Evolutionary conservation across 2,329 filamentous ascomycete genomes (phyloP).

Genomic region (Colletotrichum filicis): DNA sequence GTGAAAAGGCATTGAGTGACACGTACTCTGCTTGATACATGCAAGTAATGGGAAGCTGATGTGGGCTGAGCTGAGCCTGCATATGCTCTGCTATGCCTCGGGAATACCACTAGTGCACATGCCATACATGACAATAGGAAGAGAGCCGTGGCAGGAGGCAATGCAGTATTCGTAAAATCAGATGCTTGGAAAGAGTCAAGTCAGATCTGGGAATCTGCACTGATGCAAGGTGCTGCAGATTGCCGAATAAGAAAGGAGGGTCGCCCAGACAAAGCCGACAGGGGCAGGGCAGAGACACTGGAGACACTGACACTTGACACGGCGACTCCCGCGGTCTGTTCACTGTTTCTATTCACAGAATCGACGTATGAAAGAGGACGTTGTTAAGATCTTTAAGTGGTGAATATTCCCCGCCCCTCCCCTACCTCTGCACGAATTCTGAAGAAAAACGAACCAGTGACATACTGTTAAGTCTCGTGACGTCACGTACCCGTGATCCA

Average conservation of each 20-base stretch:
- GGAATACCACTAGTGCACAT: constrained; percentile 4
- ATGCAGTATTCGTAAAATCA: background rate
- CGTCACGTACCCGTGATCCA: background rate
- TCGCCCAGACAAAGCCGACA: constrained; percentile 10
- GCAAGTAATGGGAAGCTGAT: background rate
- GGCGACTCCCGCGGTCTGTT: background rate
- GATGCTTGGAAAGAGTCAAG: constrained; percentile 1
- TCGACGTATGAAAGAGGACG: background rate
- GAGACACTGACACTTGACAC: background rate
- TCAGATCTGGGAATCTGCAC: background rate
- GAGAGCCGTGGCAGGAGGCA: background rate
- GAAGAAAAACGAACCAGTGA: background rate
- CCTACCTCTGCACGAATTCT: background rate
- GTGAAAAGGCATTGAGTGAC: background rate
- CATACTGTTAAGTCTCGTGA: background rate
- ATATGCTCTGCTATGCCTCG: constrained; percentile 4
- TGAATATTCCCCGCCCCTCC: background rate
- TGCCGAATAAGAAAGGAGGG: constrained; percentile 3
- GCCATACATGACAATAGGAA: background rate
- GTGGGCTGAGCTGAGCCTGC: too few species aligned
- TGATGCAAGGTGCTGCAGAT: constrained; percentile 9
- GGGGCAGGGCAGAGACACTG: background rate
- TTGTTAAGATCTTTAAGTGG: background rate
- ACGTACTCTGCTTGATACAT: background rate
- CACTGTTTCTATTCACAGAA: background rate